These are phyloP conservation scores for Guyanaporus albipodus DNA, from an alignment of 768 basidiomycete species.

Conservation along the genomic window DNA sequence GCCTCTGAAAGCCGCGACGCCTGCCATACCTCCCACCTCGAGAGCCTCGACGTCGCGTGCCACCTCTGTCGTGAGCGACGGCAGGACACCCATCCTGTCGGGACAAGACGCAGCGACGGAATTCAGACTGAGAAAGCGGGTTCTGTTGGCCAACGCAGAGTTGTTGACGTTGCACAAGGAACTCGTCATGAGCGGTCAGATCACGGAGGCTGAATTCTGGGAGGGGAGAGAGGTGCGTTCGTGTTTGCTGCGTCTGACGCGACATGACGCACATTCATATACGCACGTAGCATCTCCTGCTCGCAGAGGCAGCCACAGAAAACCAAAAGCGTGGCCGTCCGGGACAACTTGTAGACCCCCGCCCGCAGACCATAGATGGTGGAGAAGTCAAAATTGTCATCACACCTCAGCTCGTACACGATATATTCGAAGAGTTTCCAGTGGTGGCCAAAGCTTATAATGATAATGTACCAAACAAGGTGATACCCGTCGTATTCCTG, in stretches of 20 bases:
- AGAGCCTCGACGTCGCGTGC: conserved; percentile 56
- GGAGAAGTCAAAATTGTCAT: conserved; percentile 88
- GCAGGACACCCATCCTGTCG: conserved; percentile 50
- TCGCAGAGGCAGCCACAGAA: conserved; percentile 72
- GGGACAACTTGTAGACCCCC: conserved; percentile 83
- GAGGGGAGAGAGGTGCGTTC: conserved; percentile 80
- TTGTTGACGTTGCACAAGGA: conserved; percentile 81
- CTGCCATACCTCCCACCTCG: conserved; percentile 31
- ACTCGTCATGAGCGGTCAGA: conserved; percentile 78
- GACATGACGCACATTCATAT: not conserved
- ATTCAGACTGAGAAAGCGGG: conserved; percentile 72
- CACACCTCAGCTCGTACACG: conserved; percentile 87
- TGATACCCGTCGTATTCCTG: conserved; percentile 26
- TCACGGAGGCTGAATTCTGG: conserved; percentile 96
- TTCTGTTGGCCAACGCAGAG: conserved; percentile 74
- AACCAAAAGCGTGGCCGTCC: conserved; percentile 76
- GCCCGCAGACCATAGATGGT: conserved; percentile 77
- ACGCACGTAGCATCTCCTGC: conserved; percentile 58
- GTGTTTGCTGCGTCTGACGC: too few relatives aligned
- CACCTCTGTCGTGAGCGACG: conserved; percentile 54
- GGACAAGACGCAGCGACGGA: conserved; percentile 61
- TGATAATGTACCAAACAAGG: conserved; percentile 89
- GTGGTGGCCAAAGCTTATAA: conserved; percentile 89
- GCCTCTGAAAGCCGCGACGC: conserved; percentile 30
- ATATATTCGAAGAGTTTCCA: conserved; percentile 98